Evolutionary conservation across 345 rosid genomes (phyloP).

Genomic region (Combretum micranthum): DNA sequence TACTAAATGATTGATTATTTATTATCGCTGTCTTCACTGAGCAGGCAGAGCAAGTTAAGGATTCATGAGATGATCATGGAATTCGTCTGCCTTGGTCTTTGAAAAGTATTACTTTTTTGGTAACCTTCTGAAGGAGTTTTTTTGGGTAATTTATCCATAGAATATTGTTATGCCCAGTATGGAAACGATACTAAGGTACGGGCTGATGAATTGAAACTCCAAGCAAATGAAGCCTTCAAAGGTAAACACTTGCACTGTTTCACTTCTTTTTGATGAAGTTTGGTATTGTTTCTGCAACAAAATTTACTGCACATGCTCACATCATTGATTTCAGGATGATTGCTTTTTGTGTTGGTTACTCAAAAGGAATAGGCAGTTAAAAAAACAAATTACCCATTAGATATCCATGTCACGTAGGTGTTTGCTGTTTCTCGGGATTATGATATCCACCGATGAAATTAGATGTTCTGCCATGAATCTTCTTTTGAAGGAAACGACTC

Average conservation of each 20-base stretch:
- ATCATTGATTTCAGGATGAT: too few relatives aligned
- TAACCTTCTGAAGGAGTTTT: too few relatives aligned
- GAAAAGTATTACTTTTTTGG: too few relatives aligned
- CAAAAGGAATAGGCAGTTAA: too few relatives aligned
- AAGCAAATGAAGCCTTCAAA: conserved; percentile 53
- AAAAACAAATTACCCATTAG: neutral
- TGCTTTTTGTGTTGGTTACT: too few relatives aligned
- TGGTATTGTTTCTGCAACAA: too few relatives aligned
- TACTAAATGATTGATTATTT: too few relatives aligned
- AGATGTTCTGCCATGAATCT: neutral
- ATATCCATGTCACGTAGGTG: neutral
- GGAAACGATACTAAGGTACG: conserved; percentile 33
- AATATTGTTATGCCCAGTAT: conserved; percentile 21
- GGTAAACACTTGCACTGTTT: conserved; percentile 15
- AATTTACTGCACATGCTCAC: too few relatives aligned
- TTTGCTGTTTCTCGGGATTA: neutral
- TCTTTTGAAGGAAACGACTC: neutral
- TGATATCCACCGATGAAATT: neutral
- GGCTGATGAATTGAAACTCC: conserved; percentile 46
- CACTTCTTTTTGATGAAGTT: too few relatives aligned
- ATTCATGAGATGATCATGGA: neutral
- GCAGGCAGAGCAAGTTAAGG: neutral
- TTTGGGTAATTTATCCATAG: neutral
- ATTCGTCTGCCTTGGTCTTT: too few relatives aligned
- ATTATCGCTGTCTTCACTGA: neutral